Evolutionary conservation across 1,284 basidiomycete genomes (phyloP).

Genomic region (Ustilago bromivora): DNA sequence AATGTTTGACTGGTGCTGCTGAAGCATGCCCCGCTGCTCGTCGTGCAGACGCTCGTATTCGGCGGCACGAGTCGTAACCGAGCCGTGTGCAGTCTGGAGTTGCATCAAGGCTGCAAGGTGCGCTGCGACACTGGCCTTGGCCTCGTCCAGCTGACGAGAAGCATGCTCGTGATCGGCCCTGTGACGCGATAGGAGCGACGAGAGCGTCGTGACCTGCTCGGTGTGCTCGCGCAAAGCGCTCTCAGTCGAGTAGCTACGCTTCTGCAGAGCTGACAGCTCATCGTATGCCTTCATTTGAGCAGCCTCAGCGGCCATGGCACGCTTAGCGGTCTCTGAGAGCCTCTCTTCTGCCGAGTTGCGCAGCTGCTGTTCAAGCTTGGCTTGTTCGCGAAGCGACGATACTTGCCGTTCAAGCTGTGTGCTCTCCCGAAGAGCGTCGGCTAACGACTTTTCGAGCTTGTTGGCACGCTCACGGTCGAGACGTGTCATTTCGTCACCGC

Average conservation of each 20-base stretch:
- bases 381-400: conserved; percentile 67
- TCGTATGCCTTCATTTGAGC: conserved; percentile 79
- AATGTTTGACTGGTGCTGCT: conserved; percentile 74
- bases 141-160: conserved; percentile 79
- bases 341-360: conserved; percentile 84
- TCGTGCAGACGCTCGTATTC: conserved; percentile 82
- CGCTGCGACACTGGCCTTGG: conserved; percentile 75
- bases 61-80: conserved; percentile 80
- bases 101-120: conserved; percentile 88
- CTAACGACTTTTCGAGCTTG: conserved; percentile 84
- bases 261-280: conserved; percentile 81
- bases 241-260: conserved; percentile 77
- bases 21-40: conserved; percentile 59
- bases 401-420: conserved; percentile 81
- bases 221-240: conserved; percentile 81
- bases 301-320: conserved; percentile 85
- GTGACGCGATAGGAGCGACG: conserved; percentile 80
- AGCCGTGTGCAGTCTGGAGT: conserved; percentile 80
- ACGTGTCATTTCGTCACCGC: conserved; percentile 76
- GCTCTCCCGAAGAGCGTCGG: conserved; percentile 79
- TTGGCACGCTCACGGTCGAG: conserved; percentile 83
- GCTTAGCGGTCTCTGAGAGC: conserved; percentile 81
- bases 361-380: conserved; percentile 74
- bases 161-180: conserved; percentile 82
- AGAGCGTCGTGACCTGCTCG: conserved; percentile 80